Percentiles rank a stretch among this genome's conserved stretches.
Evolutionary conservation across 495 filamentous ascomycete species (phyloP).

Genomic region (Talaromyces thailandensis): DNA sequence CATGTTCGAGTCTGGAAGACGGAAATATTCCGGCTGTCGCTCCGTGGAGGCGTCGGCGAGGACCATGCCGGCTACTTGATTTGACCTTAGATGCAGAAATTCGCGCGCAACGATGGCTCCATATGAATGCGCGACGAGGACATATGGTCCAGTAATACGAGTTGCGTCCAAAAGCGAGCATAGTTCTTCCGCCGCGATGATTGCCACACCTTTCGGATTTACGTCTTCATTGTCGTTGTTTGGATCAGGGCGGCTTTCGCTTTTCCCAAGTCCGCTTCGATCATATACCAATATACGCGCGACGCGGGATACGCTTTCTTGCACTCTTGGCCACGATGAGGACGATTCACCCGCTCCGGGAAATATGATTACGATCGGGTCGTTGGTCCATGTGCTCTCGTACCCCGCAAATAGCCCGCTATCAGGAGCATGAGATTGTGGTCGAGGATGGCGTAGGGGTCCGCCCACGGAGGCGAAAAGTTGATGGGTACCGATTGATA

Average conservation of each 20-base stretch:
- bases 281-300: constrained; percentile 32
- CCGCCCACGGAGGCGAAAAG: constrained; percentile 24
- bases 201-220: constrained; percentile 8
- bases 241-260: constrained; percentile 14
- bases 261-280: constrained; percentile 31
- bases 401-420: neutral
- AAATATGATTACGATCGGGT: constrained; percentile 34
- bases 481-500: constrained; percentile 26
- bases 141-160: constrained; percentile 19
- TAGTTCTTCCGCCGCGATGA: constrained; percentile 23
- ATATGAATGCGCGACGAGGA: constrained; percentile 44
- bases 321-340: constrained; percentile 31
- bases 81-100: constrained; percentile 27
- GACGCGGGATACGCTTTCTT: constrained; percentile 17
- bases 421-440: neutral
- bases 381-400: neutral
- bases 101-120: constrained; percentile 42
- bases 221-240: neutral
- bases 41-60: constrained; percentile 31
- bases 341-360: constrained; percentile 36
- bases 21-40: constrained; percentile 21
- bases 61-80: constrained; percentile 29
- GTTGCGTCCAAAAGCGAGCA: constrained; percentile 17
- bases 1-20: constrained; percentile 22
- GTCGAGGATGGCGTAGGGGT: constrained; percentile 8